phyloP scores from a whole-genome alignment of 805 yeast genomes.

The Candida morakotiae region DNA sequence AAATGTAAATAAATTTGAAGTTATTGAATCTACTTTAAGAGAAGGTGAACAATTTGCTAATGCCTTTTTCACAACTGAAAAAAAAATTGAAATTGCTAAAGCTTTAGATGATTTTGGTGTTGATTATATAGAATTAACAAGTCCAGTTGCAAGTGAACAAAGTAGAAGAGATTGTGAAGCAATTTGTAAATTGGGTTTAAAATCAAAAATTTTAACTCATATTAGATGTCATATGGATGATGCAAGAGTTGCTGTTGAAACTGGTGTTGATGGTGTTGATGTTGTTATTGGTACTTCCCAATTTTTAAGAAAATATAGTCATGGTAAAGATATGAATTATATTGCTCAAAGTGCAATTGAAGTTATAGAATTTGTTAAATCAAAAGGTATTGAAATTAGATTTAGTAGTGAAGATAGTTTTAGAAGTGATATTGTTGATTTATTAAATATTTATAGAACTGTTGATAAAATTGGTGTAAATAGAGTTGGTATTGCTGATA shows the following conservation, averaged over 20 bases:
- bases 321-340: conserved; percentile 59
- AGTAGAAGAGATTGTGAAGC: conserved; percentile 56
- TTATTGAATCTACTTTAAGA: conserved; percentile 56
- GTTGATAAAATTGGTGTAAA: conserved; percentile 59
- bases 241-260: conserved; percentile 56
- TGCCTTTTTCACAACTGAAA: conserved; percentile 55
- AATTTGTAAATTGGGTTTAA: conserved; percentile 54
- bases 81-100: conserved; percentile 54
- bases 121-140: conserved; percentile 56
- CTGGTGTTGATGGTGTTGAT: conserved; percentile 62
- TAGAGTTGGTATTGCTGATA: conserved; percentile 62
- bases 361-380: conserved; percentile 57
- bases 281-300: conserved; percentile 59
- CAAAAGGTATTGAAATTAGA: conserved; percentile 57
- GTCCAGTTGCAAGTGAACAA: conserved; percentile 59
- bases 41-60: conserved; percentile 65
- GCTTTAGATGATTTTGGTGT: conserved; percentile 60
- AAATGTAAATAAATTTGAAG: conserved; percentile 49
- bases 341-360: conserved; percentile 55
- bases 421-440: conserved; percentile 57
- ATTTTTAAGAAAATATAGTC: conserved; percentile 52
- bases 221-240: conserved; percentile 62
- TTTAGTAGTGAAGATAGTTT: conserved; percentile 58
- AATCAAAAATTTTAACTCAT: conserved; percentile 55
- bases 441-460: conserved; percentile 55